Evolutionary conservation across 2,329 filamentous ascomycete species (phyloP).

Genomic region (Ophiostoma piceae): DNA sequence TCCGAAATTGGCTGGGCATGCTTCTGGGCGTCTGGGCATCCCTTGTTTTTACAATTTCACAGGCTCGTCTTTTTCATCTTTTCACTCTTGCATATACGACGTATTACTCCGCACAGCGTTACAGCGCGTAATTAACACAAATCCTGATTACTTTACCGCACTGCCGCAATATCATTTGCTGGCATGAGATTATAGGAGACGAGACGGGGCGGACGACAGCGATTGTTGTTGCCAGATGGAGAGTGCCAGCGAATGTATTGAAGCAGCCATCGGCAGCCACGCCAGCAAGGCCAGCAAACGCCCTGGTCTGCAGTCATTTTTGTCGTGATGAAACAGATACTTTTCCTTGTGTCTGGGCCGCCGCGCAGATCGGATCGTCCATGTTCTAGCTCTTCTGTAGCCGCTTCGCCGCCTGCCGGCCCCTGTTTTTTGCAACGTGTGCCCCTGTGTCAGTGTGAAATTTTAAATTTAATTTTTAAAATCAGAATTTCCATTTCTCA

Average conservation of each 20-base stretch:
- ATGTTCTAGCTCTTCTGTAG: slow-evolving; percentile 3
- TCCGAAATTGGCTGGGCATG: slow-evolving; percentile 8
- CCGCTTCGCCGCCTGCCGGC: neutral
- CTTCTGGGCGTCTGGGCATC: slow-evolving; percentile 6
- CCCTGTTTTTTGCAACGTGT: neutral
- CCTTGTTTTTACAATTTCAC: neutral
- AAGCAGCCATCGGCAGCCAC: neutral
- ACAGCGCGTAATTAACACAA: neutral
- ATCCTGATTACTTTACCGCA: too few species aligned
- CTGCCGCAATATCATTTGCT: too few species aligned
- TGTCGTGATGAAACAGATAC: neutral
- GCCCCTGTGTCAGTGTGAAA: neutral
- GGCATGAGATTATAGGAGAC: too few species aligned
- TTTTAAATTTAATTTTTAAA: neutral
- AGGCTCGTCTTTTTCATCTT: neutral
- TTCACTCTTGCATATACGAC: neutral
- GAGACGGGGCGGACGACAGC: too few species aligned
- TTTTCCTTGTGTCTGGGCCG: neutral
- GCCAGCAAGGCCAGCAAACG: neutral
- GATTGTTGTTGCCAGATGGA: neutral
- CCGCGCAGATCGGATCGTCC: neutral
- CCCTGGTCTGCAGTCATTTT: neutral
- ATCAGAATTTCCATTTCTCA: neutral
- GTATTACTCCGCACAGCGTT: neutral
- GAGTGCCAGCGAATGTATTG: neutral